Percentiles rank a stretch among this genome's conserved stretches.
phyloP scores from a whole-genome alignment of 1,284 basidiomycete genomes.

The Malassezia arunalokei region DNA sequence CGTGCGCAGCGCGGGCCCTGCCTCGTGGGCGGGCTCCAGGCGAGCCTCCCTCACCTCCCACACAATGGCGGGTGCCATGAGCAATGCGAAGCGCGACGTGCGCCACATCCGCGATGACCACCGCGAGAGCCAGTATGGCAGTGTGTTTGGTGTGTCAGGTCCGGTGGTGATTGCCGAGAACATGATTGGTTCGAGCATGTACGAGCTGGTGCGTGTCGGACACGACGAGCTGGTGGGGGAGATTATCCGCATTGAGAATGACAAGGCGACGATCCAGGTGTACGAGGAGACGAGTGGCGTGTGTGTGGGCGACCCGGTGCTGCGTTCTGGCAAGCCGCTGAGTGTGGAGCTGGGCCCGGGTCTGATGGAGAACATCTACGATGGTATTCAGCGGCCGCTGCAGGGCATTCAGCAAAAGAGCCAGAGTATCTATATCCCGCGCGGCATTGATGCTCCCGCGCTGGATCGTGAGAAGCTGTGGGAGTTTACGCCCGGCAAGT shows the following conservation, averaged over 20 bases:
- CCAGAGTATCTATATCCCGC: constrained; percentile 88
- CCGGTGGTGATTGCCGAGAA: constrained; percentile 45
- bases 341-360: constrained; percentile 95
- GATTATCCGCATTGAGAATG: constrained; percentile 44
- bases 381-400: constrained; percentile 49
- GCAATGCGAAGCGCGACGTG: constrained; percentile 39
- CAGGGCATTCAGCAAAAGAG: constrained; percentile 90
- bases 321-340: constrained; percentile 91
- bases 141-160: constrained; percentile 43
- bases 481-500: constrained; percentile 84
- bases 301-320: constrained; percentile 91
- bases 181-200: constrained; percentile 45
- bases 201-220: constrained; percentile 46
- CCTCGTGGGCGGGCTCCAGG: neutral
- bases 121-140: constrained; percentile 33
- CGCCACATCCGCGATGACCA: constrained; percentile 45
- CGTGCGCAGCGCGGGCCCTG: neutral
- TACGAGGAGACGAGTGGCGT: constrained; percentile 71
- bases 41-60: neutral
- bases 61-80: constrained; percentile 24
- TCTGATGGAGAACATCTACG: constrained; percentile 95
- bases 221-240: constrained; percentile 45
- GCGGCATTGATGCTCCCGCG: constrained; percentile 90
- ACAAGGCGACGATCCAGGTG: constrained; percentile 84
- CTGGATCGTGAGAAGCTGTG: constrained; percentile 77